Conservation (phyloP, 2,329 filamentous ascomycete species). For the Fusarium dlaminii region DNA sequence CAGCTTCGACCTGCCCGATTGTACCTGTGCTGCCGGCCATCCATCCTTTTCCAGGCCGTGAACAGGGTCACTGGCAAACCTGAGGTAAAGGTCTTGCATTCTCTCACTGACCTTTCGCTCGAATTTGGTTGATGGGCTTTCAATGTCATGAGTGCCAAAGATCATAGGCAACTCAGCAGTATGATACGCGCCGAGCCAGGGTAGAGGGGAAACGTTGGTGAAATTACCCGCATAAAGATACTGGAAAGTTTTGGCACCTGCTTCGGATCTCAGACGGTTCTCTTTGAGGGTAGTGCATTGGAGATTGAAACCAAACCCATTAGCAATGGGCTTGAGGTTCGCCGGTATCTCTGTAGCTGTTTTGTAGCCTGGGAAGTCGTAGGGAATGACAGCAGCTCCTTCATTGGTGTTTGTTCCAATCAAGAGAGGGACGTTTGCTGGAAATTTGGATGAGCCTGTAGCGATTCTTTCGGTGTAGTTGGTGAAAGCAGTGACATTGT, state of each 20-base stretch:
- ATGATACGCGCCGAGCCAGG: constrained; percentile 32
- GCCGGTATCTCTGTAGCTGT: constrained; percentile 21
- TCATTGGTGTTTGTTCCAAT: constrained; percentile 33
- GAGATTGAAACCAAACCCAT: constrained; percentile 15
- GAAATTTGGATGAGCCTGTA: background rate
- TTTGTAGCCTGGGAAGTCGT: constrained; percentile 14
- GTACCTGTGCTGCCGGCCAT: background rate
- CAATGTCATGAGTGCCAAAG: constrained; percentile 13
- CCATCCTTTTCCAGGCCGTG: background rate
- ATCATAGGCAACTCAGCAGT: constrained; percentile 28
- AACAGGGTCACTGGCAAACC: constrained; percentile 17
- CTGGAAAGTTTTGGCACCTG: constrained; percentile 25
- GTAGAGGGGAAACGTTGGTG: constrained; percentile 30
- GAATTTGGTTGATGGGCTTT: constrained; percentile 17
- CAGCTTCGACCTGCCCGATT: background rate
- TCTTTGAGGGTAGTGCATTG: constrained; percentile 31
- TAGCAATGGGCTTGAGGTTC: background rate
- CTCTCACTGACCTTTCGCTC: constrained; percentile 15
- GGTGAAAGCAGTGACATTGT: constrained; percentile 22
- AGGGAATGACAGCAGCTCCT: constrained; percentile 26
- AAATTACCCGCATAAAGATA: constrained; percentile 34
- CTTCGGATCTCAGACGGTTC: constrained; percentile 1
- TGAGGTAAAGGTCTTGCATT: constrained; percentile 30
- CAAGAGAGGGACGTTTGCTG: constrained; percentile 1
- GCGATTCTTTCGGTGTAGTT: constrained; percentile 15